Conservation (phyloP, 2,329 filamentous ascomycete species). For the Alternaria ethzedia region DNA sequence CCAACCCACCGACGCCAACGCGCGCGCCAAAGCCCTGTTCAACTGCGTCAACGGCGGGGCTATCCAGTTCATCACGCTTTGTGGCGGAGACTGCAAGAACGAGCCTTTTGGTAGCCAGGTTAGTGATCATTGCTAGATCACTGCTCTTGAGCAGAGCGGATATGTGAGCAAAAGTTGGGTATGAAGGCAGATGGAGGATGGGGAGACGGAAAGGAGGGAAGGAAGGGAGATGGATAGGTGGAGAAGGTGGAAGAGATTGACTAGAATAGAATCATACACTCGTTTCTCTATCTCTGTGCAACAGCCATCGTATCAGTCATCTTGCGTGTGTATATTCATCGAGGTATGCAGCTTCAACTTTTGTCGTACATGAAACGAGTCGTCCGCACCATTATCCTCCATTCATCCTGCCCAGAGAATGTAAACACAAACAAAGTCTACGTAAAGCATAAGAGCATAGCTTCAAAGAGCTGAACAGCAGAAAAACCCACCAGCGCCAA, state of each 20-base stretch:
- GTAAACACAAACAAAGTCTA: background rate
- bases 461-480: background rate
- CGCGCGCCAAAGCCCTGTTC: background rate
- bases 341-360: background rate
- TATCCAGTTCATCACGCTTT: background rate
- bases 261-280: background rate
- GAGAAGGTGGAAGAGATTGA: background rate
- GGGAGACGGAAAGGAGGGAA: background rate
- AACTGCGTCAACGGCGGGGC: background rate
- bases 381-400: background rate
- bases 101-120: slow-evolving; percentile 2
- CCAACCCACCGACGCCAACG: background rate
- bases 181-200: background rate
- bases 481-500: slow-evolving; percentile 4
- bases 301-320: background rate
- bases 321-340: background rate
- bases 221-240: background rate
- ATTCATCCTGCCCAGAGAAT: background rate
- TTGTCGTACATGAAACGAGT: background rate
- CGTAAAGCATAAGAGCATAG: background rate
- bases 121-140: slow-evolving; percentile 1
- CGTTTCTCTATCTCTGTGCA: background rate
- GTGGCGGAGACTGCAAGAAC: background rate
- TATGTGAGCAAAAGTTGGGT: too few species aligned
- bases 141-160: too few species aligned